phyloP scores from a whole-genome alignment of 805 yeast genomes.

The Gaillardinia entomophila region DNA sequence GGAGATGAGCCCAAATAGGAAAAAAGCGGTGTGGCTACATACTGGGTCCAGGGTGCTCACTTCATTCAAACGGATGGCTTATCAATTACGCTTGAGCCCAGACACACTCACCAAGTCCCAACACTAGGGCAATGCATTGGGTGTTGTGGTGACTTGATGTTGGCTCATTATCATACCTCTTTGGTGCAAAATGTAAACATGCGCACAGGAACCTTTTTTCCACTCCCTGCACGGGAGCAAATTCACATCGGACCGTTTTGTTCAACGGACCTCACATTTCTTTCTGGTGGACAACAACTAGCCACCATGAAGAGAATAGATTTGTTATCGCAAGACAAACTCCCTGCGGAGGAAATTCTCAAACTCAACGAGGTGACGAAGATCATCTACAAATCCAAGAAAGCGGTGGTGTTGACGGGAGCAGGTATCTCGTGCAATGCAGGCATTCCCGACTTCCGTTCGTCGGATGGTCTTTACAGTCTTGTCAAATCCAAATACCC shows the following conservation, averaged over 20 bases:
- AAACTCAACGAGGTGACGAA: slow-evolving; percentile 35
- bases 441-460: slow-evolving; percentile 93
- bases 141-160: too few species aligned
- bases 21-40: too few species aligned
- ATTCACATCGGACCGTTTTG: too few species aligned
- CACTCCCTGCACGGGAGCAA: not conserved
- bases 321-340: slow-evolving; percentile 9
- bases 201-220: not conserved
- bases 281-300: not conserved
- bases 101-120: too few species aligned
- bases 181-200: not conserved
- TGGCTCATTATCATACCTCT: not conserved
- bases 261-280: not conserved
- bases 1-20: too few species aligned
- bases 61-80: too few species aligned
- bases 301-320: slow-evolving; percentile 25
- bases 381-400: slow-evolving; percentile 46
- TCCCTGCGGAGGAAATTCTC: slow-evolving; percentile 25
- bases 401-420: slow-evolving; percentile 74
- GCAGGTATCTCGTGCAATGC: slow-evolving; percentile 97
- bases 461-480: slow-evolving; percentile 77
- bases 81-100: too few species aligned
- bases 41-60: too few species aligned
- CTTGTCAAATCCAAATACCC: slow-evolving; percentile 62
- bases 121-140: too few species aligned